Percentiles rank a stretch among this genome's conserved stretches.
Conservation (phyloP, 2,329 filamentous ascomycete species). For the Colletotrichum sidae region DNA sequence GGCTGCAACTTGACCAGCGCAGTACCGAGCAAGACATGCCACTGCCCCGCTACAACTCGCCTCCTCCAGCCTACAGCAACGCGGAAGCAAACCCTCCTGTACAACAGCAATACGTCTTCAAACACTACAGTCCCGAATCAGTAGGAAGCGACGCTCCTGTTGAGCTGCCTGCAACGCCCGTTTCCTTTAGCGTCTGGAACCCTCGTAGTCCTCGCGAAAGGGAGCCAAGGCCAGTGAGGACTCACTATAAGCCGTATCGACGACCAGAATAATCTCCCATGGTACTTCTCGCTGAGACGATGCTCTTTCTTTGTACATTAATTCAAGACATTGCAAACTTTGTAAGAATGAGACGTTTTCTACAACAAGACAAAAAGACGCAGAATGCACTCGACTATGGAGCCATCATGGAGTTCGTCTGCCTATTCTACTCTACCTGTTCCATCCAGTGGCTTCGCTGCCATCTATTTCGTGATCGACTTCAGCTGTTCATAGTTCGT, state of each 20-base stretch:
- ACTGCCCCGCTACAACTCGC: constrained; percentile 29
- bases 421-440: neutral
- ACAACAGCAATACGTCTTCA: constrained; percentile 18
- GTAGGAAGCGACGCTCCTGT: constrained; percentile 19
- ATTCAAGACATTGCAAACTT: neutral
- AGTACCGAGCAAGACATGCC: constrained; percentile 11
- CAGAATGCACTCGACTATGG: too few relatives aligned
- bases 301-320: constrained; percentile 12
- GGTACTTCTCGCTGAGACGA: neutral
- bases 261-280: constrained; percentile 17
- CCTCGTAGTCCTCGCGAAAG: constrained; percentile 16
- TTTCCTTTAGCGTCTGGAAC: constrained; percentile 32
- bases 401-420: neutral
- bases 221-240: constrained; percentile 9
- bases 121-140: constrained; percentile 34
- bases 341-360: neutral
- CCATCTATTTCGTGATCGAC: too few relatives aligned
- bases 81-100: constrained; percentile 11
- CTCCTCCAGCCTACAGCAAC: constrained; percentile 22
- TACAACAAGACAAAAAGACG: too few relatives aligned
- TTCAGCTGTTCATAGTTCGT: too few relatives aligned
- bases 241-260: constrained; percentile 31
- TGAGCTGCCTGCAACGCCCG: constrained; percentile 32
- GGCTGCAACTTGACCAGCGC: constrained; percentile 24
- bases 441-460: too few relatives aligned